These are phyloP conservation scores for Cladosporium velox DNA, from an alignment of 2,329 filamentous ascomycete genomes.

Conservation along the genomic window DNA sequence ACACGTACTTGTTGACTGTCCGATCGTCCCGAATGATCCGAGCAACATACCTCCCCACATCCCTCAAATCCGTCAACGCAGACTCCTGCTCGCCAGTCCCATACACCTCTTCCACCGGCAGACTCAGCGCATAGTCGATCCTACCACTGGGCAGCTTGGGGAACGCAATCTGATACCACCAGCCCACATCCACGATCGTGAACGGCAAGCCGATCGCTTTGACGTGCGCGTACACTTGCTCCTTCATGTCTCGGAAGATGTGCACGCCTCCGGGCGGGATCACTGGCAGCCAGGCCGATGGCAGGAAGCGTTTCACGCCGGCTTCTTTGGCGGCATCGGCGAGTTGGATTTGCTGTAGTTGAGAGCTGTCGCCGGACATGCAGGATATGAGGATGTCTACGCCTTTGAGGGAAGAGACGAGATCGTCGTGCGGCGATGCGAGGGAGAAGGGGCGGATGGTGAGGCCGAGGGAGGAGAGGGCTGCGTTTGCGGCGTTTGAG, in stretches of 20 bases:
- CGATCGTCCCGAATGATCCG: constrained; percentile 54
- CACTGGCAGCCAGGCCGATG: constrained; percentile 43
- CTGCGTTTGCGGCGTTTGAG: constrained; percentile 46
- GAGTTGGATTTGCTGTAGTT: constrained; percentile 49
- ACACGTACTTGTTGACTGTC: constrained; percentile 57
- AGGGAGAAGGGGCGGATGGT: constrained; percentile 49
- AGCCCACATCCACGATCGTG: constrained; percentile 61
- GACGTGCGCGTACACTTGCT: constrained; percentile 53
- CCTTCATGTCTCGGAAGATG: constrained; percentile 46
- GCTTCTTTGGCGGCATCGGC: constrained; percentile 61
- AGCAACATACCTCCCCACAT: constrained; percentile 56
- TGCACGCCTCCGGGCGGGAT: constrained; percentile 50
- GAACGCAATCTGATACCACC: constrained; percentile 57
- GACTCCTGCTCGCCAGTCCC: constrained; percentile 50
- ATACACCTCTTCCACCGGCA: constrained; percentile 42
- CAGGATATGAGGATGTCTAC: constrained; percentile 41
- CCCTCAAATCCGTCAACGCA: constrained; percentile 52
- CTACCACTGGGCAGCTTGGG: constrained; percentile 49
- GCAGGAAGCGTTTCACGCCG: constrained; percentile 62
- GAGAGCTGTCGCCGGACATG: constrained; percentile 24
- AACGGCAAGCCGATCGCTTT: constrained; percentile 53
- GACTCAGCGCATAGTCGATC: constrained; percentile 47
- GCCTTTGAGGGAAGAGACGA: constrained; percentile 46
- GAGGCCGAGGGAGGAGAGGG: constrained; percentile 47
- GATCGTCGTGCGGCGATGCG: constrained; percentile 42